Base-by-base conservation (phyloP, 768 basidiomycete genomes). In the Leccinellum rugosiceps region DNA sequence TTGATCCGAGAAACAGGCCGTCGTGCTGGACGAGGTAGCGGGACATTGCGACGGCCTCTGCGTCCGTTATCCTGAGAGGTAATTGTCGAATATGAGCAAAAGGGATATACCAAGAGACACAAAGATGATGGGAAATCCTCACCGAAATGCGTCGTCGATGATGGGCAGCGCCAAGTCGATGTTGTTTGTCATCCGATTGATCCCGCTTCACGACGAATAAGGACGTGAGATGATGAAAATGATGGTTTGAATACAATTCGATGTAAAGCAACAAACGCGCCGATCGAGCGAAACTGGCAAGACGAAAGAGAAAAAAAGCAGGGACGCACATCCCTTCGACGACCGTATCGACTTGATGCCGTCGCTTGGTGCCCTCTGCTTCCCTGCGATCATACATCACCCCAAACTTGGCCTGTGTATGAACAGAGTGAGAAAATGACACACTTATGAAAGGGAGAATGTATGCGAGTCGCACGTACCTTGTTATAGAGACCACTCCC, bases 401-500 rank as follows among this genome's bases (percentile, higher is more conserved):
- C 5, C 93, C 94, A 62, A 87, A 82, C 74, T 91, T 92, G 53
- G 97, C 83, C 88, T 90, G 50, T 38, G 19, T 43, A 13, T 13
- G 41, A 43, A 19, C 19, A 43, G 11, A 19, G 41, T 43, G 19
- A 43, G 41, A 43, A 43, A 43, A 43, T 4, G 1, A 13, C 2
- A 1, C 1, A 19, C 11, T 19, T 6, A 2, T 15, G 45, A 15
- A 13, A 9, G 10, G 14, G 8, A 15, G 8, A 17, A 8, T 25
- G 7, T 5, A 46, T 46, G 45, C 21, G 45, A 8, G 21, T 46
- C 23, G 23, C 45, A 25, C 45, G 35, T 51, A 88, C 92, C 80
- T 96, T 97, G 74, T 98, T 98, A 73, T 88, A 97, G 51, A 99
- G 75, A 2, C 97, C 97, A 64, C 92, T 94, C 9, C 96, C 96